Percentiles rank a stretch among this genome's conserved stretches.
Conservation (phyloP, 148 eudicot species). For the Diospyros kaki region DNA sequence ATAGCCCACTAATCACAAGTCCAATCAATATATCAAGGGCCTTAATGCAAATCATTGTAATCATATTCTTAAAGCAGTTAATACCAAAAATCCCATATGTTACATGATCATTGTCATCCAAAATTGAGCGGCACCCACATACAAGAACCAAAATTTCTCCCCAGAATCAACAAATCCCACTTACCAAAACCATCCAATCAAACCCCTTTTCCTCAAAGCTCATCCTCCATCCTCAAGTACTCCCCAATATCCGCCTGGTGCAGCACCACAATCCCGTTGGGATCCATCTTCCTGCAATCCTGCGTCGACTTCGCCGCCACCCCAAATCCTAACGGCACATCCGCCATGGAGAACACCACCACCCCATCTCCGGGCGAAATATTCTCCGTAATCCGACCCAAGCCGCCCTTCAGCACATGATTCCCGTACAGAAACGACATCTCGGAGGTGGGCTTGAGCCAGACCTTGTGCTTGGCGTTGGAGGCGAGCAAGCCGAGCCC, state of each 20-base stretch:
- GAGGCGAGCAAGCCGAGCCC: conserved; percentile 53
- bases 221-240: conserved; percentile 88
- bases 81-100: too few relatives aligned
- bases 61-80: too few relatives aligned
- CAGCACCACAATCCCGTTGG: conserved; percentile 80
- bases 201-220: conserved; percentile 40
- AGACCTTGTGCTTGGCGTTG: conserved; percentile 85
- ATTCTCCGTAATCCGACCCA: conserved; percentile 89
- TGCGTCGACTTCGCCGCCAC: conserved; percentile 67
- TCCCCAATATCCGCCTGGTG: conserved; percentile 85
- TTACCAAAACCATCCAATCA: conserved; percentile 7
- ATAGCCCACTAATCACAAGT: too few relatives aligned
- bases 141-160: background rate
- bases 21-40: too few relatives aligned
- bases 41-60: too few relatives aligned
- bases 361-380: conserved; percentile 68
- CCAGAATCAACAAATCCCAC: conserved; percentile 6
- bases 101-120: too few relatives aligned
- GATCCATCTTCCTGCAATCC: conserved; percentile 78
- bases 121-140: background rate
- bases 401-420: conserved; percentile 75
- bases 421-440: conserved; percentile 91
- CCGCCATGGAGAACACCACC: conserved; percentile 85
- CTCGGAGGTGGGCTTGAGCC: conserved; percentile 87
- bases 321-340: conserved; percentile 86